Evolutionary conservation across 2,329 filamentous ascomycete species (phyloP).

Genomic region (Fusarium pseudograminearum): DNA sequence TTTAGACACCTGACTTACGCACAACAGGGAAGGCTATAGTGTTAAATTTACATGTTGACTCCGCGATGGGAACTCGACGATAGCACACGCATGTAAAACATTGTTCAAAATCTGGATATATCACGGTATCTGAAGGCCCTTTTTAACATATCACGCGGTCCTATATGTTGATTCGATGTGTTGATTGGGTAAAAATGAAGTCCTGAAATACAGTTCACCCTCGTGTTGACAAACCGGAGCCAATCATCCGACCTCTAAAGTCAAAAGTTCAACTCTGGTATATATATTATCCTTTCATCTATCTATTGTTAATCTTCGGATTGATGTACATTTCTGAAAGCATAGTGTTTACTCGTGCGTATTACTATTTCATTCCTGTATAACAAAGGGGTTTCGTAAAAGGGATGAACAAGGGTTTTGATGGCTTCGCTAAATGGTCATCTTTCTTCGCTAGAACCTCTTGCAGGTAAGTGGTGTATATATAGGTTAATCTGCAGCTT

Average conservation of each 20-base stretch:
- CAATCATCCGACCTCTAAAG: not conserved
- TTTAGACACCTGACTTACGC: not conserved
- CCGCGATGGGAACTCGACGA: not conserved
- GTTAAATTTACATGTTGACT: not conserved
- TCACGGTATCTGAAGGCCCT: rapidly evolving
- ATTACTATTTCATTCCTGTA: not conserved
- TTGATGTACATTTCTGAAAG: not conserved
- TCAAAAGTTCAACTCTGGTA: not conserved
- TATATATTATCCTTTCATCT: not conserved
- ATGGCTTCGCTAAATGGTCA: not conserved
- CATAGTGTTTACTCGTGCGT: not conserved
- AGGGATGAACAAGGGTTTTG: not conserved
- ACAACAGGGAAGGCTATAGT: not conserved
- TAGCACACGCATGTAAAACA: not conserved
- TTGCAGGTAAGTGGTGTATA: not conserved
- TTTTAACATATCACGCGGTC: not conserved
- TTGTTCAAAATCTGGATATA: not conserved
- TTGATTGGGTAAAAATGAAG: not conserved
- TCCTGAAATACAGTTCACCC: not conserved
- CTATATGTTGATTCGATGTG: not conserved
- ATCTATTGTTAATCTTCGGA: not conserved
- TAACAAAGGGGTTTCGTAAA: not conserved
- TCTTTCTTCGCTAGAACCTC: too few species aligned
- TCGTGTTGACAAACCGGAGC: not conserved
- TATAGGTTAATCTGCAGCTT: not conserved